Conservation (phyloP, 1,284 basidiomycete species). For the Rhodofomes roseus region DNA sequence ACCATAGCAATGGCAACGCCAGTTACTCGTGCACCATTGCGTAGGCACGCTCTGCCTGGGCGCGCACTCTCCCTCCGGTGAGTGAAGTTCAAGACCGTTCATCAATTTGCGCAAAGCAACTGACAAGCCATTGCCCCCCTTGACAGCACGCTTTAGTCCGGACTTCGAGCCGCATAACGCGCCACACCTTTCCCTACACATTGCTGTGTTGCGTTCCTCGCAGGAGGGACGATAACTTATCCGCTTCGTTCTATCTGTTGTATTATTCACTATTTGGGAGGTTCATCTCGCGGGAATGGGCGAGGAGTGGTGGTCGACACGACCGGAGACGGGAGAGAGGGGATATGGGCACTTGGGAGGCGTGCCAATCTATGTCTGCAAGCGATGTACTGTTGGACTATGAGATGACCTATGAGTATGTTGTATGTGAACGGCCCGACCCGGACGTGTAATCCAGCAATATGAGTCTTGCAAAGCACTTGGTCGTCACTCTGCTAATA, state of each 20-base stretch:
- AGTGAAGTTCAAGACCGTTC: neutral
- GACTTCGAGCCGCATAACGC: neutral
- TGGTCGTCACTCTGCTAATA: too few relatives aligned
- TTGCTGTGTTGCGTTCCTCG: neutral
- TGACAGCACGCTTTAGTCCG: neutral
- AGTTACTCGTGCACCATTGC: slow-evolving; percentile 4
- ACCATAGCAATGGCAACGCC: neutral
- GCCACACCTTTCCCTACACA: neutral
- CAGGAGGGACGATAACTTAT: neutral
- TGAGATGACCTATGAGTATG: too few relatives aligned
- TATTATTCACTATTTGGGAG: neutral
- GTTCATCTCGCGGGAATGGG: neutral
- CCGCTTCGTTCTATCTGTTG: neutral
- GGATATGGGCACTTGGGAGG: too few relatives aligned
- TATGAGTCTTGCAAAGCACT: too few relatives aligned
- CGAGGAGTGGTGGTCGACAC: too few relatives aligned
- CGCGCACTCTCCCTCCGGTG: neutral
- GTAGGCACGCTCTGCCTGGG: neutral
- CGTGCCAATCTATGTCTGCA: too few relatives aligned
- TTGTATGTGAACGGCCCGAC: too few relatives aligned
- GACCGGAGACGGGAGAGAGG: too few relatives aligned
- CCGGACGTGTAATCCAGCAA: too few relatives aligned
- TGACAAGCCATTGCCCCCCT: neutral
- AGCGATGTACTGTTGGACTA: too few relatives aligned
- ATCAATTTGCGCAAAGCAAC: neutral